Evolutionary conservation across 2,329 filamentous ascomycete species (phyloP), one percentile per base, ranked within the genome.

Genomic region (Diplodia seriata): DNA sequence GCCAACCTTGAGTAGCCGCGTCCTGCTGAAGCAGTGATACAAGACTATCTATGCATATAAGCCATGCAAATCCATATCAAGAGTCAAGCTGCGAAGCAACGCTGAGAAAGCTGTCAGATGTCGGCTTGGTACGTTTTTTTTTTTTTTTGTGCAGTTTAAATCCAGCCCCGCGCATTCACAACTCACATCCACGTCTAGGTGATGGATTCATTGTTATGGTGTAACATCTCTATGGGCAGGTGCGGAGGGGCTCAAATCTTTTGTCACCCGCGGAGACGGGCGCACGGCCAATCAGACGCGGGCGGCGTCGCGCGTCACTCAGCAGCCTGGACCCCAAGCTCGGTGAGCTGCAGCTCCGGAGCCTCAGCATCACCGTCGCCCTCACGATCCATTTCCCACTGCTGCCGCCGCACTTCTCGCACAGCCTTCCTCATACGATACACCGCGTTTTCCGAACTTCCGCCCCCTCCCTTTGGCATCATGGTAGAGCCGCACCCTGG

Each of bases 281-380:
- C 54, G 18, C 29, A 29, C 57, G 36, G 59, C 64, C 53, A 57
- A 66, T 66, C 64, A 66, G 50, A n/a, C 29, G 63, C 26, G 51
- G 38, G 38, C 63, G 51, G 51, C 57, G 59, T 43, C 59, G 59
- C 63, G 63, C 63, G 63, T 66, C 51, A 66, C 51, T 66, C 53
- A 50, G 64, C 53, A 57, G 64, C 54, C 64, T 66, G 64, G 51
- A 38, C 50, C 43, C 43, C 50, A 38, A 55, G 64, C 54, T 67
- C 54, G 38, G 53, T 23, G 55, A 67, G 64, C 54, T 67, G 64
- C 64, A 67, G 64, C 64, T 67, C 64, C 43, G 40, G 43, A 67
- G 54, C 64, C 64, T 67, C 64, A 67, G 40, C 64, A 67, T 26
- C 64, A 67, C 43, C 26, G n/a, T 40, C 51, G 20, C 51, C 54